Evolutionary conservation across 139 green algal species (phyloP).

Genomic region (Trebouxia sp.): DNA sequence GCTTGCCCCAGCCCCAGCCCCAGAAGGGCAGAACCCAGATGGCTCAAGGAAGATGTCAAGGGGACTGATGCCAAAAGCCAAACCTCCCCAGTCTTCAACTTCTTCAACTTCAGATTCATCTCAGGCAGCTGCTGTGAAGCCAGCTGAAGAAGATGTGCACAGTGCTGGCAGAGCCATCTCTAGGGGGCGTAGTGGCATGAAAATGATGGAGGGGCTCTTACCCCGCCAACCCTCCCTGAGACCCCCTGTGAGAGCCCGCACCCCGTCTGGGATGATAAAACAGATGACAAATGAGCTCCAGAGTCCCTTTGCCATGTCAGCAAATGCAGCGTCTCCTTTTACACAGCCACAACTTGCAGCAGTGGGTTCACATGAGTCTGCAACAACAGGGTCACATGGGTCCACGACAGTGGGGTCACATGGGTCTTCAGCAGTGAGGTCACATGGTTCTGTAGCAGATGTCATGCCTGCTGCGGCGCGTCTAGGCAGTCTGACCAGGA

Average conservation of each 20-base stretch:
- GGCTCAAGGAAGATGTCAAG: background rate
- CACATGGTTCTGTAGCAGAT: no score
- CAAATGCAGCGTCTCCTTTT: no score
- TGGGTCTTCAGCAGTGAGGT: no score
- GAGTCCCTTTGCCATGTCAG: no score
- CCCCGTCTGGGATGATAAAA: background rate
- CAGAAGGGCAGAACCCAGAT: background rate
- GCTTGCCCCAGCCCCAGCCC: background rate
- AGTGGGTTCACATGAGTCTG: no score
- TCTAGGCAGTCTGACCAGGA: no score
- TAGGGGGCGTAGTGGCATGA: constrained; percentile 5
- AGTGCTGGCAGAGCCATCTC: background rate
- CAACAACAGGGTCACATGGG: background rate
- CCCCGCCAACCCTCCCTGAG: background rate
- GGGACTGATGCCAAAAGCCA: background rate
- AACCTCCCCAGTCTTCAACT: background rate
- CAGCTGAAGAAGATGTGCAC: background rate
- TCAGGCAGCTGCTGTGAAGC: background rate
- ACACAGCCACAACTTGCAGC: no score
- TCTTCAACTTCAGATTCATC: background rate
- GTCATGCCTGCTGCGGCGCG: no score
- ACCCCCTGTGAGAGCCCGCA: background rate
- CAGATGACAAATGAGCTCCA: no score
- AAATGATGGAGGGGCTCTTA: background rate
- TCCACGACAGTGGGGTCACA: background rate